Conservation (phyloP, 163 green algal genomes). For the Chlamydomonas reinhardtii region DNA sequence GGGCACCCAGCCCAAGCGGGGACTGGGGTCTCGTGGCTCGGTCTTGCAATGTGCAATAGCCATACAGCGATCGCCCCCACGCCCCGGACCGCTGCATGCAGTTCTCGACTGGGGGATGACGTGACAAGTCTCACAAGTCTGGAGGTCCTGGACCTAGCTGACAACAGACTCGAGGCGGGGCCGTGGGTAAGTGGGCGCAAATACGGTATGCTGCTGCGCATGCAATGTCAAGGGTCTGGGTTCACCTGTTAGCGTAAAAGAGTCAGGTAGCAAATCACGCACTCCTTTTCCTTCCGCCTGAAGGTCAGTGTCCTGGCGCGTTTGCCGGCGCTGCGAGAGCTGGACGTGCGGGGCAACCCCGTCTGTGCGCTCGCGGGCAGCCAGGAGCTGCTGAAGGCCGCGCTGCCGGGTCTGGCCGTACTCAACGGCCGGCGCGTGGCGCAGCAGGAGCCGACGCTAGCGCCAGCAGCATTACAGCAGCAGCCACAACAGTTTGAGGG, state of each 20-base stretch:
- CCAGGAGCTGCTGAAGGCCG: slow-evolving; percentile 9
- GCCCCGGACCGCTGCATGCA: neutral
- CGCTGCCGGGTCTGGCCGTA: neutral
- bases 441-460: no score
- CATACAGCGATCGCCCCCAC: no score
- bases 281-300: neutral
- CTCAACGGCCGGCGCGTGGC: slow-evolving; percentile 1
- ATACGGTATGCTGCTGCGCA: no score
- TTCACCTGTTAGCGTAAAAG: no score
- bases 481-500: neutral
- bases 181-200: slow-evolving; percentile 2
- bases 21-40: no score
- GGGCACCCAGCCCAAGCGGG: no score
- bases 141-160: slow-evolving; percentile 16
- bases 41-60: no score
- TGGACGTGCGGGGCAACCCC: slow-evolving; percentile 32
- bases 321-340: slow-evolving; percentile 1
- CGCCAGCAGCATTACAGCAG: neutral
- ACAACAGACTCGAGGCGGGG: neutral
- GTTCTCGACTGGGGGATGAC: neutral
- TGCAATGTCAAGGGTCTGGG: no score
- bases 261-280: no score
- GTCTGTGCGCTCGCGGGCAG: slow-evolving; percentile 15
- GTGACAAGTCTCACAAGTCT: neutral
- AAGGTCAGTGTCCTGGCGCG: neutral